Base-by-base conservation (phyloP, 495 filamentous ascomycete genomes). In the Podospora pseudocomata region DNA sequence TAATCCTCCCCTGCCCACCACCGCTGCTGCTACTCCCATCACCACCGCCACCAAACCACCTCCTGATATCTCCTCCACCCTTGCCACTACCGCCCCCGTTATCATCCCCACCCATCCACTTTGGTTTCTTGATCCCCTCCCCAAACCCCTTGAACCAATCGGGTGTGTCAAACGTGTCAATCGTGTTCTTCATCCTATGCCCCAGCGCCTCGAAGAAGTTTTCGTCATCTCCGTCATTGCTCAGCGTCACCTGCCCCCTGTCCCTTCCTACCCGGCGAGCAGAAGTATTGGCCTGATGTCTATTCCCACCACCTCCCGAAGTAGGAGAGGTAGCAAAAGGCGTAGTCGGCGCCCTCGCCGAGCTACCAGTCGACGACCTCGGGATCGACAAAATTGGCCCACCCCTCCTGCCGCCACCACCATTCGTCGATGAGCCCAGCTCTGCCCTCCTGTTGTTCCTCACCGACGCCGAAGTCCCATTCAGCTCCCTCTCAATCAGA, bases 401-500 rank as follows among this genome's bases (percentile, higher is more conserved):
- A 1, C 77, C 32, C 30, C 79, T 74, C 13, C 54, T 44, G 32
- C 71, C 68, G 32, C 71, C 68, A 7, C 64, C 67, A 1, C 67
- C 69, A 20, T 18, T 59, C 23, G 76, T 71, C 30, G 68, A 68
- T 11, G 75, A 67, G 5, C 77, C 67, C 28, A 73, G 72, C 44
- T 77, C 78, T 19, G 75, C 77, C 59, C 78, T 75, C 64, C 77
- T 76, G n/a, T 70, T 68, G 26, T 20, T 26, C n/a, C 76, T 69
- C 58, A 78, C 72, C 34, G 65, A 74, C 71, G 65, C 78, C 18
- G 81, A 81, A 5, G 79, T 82, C 60, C 89, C 90, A 62, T 90
- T 87, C 19, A 96, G 75, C 75, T 99, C 95, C 16, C 94, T 88
- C 68, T 97, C 92, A 67, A 99, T 97, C 15, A 99, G 84, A 32